These are phyloP conservation scores for Imleria badia DNA, from an alignment of 768 basidiomycete genomes.

Conservation along the genomic window DNA sequence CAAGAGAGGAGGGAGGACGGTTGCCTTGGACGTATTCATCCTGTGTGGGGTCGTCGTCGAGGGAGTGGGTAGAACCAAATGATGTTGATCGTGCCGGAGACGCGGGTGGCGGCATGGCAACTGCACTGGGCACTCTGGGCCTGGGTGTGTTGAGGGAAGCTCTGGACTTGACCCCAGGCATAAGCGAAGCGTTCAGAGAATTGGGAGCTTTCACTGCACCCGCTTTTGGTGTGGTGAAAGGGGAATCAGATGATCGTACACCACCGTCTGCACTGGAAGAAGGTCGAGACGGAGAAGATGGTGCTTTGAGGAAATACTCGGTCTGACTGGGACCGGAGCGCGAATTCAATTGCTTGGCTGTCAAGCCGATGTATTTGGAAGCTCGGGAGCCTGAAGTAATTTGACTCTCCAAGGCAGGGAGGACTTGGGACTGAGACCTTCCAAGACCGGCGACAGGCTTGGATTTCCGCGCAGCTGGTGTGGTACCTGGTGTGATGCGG, in stretches of 20 bases:
- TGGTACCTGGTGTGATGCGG: conserved; percentile 46
- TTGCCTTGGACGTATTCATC: conserved; percentile 9
- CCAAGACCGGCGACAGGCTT: conserved; percentile 33
- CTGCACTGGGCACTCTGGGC: conserved; percentile 64
- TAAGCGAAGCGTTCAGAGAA: conserved; percentile 12
- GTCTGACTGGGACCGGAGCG: conserved; percentile 28
- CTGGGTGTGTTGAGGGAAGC: conserved; percentile 52
- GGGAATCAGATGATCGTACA: conserved; percentile 44
- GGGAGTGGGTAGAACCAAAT: conserved; percentile 38
- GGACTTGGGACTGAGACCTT: conserved; percentile 32
- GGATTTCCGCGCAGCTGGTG: conserved; percentile 32
- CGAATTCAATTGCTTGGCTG: conserved; percentile 73
- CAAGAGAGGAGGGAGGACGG: conserved; percentile 29
- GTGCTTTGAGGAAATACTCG: conserved; percentile 27
- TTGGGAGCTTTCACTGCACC: conserved; percentile 30
- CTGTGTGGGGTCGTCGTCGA: conserved; percentile 31
- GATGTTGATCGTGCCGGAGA: conserved; percentile 49
- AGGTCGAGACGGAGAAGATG: conserved; percentile 38
- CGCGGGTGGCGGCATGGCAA: conserved; percentile 80
- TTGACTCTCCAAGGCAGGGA: conserved; percentile 32
- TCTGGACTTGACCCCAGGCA: conserved; percentile 31
- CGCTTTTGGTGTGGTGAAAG: conserved; percentile 70
- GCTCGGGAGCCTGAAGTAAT: conserved; percentile 85
- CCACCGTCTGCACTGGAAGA: conserved; percentile 40
- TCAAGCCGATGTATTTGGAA: conserved; percentile 81